These are phyloP conservation scores for Rhizoclosmatium globosum DNA, from an alignment of 192 early-diverging fungal species.

Conservation along the genomic window DNA sequence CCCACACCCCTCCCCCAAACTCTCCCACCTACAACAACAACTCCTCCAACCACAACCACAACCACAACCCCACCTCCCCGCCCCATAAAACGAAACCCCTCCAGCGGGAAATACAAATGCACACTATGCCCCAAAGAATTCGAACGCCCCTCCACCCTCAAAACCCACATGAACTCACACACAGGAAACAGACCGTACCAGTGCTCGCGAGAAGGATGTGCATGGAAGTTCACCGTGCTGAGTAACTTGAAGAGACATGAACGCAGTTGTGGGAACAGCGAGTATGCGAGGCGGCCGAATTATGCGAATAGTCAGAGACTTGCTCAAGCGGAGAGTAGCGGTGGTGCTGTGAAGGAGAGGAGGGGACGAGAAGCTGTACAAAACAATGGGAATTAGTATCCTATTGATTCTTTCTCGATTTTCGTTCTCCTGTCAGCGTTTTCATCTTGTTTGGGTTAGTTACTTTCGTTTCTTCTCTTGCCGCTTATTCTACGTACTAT, in stretches of 20 bases:
- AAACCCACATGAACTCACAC: slow-evolving; percentile 48
- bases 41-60: not conserved
- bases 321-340: too few species aligned
- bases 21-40: not conserved
- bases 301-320: not conserved
- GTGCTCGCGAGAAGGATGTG: slow-evolving; percentile 35
- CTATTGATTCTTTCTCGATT: too few species aligned
- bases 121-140: slow-evolving; percentile 45
- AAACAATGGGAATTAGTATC: too few species aligned
- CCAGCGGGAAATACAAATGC: slow-evolving; percentile 34
- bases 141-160: slow-evolving; percentile 42
- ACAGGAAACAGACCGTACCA: slow-evolving; percentile 43
- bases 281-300: slow-evolving; percentile 9
- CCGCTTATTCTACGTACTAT: too few species aligned
- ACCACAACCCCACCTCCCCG: not conserved
- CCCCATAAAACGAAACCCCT: too few species aligned
- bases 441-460: too few species aligned
- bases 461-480: too few species aligned
- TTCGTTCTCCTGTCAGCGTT: too few species aligned
- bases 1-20: not conserved
- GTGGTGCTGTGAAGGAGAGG: too few species aligned
- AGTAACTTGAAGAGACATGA: slow-evolving; percentile 48
- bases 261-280: slow-evolving; percentile 12
- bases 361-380: too few species aligned
- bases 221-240: slow-evolving; percentile 42